A percentile compares a stretch with the other conserved stretches of the same genome.
phyloP scores from a whole-genome alignment of 108 stramenopile genomes.

The Bacterosira constricta region DNA sequence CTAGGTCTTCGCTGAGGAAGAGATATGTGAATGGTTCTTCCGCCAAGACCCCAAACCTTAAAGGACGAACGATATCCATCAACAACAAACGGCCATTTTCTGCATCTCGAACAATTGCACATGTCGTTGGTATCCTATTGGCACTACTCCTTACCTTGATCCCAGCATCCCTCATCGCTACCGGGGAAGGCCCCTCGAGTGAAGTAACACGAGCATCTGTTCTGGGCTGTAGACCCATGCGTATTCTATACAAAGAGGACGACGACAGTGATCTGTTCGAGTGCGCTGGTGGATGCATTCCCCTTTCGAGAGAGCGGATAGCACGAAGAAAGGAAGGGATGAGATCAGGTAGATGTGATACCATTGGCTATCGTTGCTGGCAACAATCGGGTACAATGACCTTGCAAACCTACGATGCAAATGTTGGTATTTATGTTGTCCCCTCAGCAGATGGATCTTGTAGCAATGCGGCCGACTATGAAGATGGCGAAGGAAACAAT shows the following conservation, averaged over 20 bases:
- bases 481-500: slow-evolving; percentile 10
- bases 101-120: slow-evolving; percentile 20
- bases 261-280: slow-evolving; percentile 20
- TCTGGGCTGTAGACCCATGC: slow-evolving; percentile 45
- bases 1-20: slow-evolving; percentile 32
- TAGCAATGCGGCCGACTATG: background rate
- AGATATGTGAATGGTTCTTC: slow-evolving; percentile 12
- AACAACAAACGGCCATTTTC: slow-evolving; percentile 8
- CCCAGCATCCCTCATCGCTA: slow-evolving; percentile 43
- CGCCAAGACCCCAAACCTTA: slow-evolving; percentile 11
- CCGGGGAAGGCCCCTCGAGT: slow-evolving; percentile 29
- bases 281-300: slow-evolving; percentile 48
- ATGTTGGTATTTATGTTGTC: slow-evolving; percentile 38
- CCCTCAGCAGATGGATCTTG: slow-evolving; percentile 40
- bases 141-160: slow-evolving; percentile 41
- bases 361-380: slow-evolving; percentile 40
- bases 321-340: slow-evolving; percentile 32
- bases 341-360: slow-evolving; percentile 43
- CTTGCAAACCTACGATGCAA: slow-evolving; percentile 24
- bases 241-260: slow-evolving; percentile 33
- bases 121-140: slow-evolving; percentile 39
- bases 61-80: slow-evolving; percentile 15
- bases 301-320: slow-evolving; percentile 23
- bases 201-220: slow-evolving; percentile 47
- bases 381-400: slow-evolving; percentile 33